Percentiles rank a stretch among this genome's conserved stretches.
These are phyloP conservation scores for Athelia sp. DNA, from an alignment of 1,284 basidiomycete genomes.

Conservation along the genomic window DNA sequence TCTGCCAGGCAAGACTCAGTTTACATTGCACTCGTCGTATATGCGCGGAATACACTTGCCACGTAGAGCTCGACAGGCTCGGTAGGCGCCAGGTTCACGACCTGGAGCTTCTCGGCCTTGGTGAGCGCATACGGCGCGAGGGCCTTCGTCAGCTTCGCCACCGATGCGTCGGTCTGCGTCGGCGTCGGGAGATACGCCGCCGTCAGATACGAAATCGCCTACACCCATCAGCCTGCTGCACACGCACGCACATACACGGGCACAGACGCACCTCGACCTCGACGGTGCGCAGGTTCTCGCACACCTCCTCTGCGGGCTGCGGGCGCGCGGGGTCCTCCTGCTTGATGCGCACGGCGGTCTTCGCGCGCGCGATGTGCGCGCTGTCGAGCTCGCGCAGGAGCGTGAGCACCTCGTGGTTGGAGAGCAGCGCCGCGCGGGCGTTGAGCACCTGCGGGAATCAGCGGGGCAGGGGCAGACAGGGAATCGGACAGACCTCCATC, in stretches of 20 bases:
- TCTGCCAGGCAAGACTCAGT: constrained; percentile 38
- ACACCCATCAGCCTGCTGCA: neutral
- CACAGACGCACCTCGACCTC: constrained; percentile 72
- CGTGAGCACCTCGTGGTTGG: constrained; percentile 82
- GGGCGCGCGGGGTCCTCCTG: constrained; percentile 56
- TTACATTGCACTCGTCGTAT: neutral
- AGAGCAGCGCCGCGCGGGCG: constrained; percentile 72
- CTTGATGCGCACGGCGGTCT: constrained; percentile 61
- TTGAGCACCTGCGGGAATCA: constrained; percentile 59
- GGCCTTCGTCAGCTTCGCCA: constrained; percentile 61
- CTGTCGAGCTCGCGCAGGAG: constrained; percentile 76
- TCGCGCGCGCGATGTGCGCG: constrained; percentile 62
- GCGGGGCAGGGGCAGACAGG: too few species aligned
- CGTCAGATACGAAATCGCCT: constrained; percentile 83
- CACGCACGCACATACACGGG: neutral
- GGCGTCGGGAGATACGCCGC: constrained; percentile 67
- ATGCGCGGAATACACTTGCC: constrained; percentile 44
- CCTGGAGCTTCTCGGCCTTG: constrained; percentile 88
- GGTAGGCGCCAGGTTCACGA: constrained; percentile 84
- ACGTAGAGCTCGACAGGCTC: constrained; percentile 86
- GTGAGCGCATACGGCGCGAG: constrained; percentile 74
- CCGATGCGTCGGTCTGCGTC: constrained; percentile 61
- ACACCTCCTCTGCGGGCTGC: constrained; percentile 45
- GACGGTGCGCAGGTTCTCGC: constrained; percentile 82
- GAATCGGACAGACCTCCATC: too few species aligned